Evolutionary conservation across 139 green algal genomes (phyloP), one percentile per base, ranked within the genome.

Genomic region (Coccomyxa sp.): DNA sequence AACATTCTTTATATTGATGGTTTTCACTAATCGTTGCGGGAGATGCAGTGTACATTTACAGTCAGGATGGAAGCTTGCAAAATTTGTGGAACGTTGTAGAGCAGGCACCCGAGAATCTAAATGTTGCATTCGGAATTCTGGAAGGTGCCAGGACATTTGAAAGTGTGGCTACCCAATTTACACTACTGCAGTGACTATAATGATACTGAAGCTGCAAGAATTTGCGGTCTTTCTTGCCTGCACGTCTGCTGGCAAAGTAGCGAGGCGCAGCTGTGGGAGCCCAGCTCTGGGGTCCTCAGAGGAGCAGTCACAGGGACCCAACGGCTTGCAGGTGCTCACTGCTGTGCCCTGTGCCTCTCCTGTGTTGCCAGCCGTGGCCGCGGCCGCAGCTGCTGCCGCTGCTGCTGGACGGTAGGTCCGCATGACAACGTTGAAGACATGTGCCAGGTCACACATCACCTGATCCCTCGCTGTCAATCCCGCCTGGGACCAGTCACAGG

Each of bases 371-470:
- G 38, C 38, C 3, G 38, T 7, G 7, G 38, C 38, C 38, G 38
- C 3, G 38, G 38, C 38, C 3, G 38, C 38, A 51, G 38, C 38
- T 7, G 38, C 3, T 11, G 38, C 38, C 27, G 74, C 74, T 27
- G 28, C n/a, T 32, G 86, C 80, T 81, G 83, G 79, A 21, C 11
- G 25, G 25, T 78, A 79, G 9, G 66, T 76, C 15, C 91, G 88
- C 79, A 98, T 86, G 28, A 94, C 67, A 74, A 79, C 84, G 79
- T 91, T 87, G 83, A 92, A 95, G 23, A 94, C 51, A 83, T 90
- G 90, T 60, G 90, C 85, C 82, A 96, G 82, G 85, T 96, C 93
- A 0, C 81, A 86, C 59, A 92, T 87, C 13, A 93, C 82, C 79
- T 95, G 92, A 76, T 93, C 85, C 28, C 77, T 80, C 57, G 58